phyloP scores from a whole-genome alignment of 2,329 filamentous ascomycete species.

The Sarocladiaceae sp. region DNA sequence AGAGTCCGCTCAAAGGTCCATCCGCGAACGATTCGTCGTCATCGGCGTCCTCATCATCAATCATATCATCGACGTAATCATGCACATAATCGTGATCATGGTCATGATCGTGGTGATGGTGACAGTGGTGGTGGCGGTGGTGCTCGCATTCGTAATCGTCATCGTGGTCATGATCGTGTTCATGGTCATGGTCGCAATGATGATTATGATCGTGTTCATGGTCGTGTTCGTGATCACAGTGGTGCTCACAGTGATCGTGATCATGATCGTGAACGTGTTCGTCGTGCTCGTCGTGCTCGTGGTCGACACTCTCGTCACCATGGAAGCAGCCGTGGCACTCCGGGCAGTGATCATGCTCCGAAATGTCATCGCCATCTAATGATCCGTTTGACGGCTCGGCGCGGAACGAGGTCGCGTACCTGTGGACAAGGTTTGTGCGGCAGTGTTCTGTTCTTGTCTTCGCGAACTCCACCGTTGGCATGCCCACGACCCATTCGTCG shows the following conservation, averaged over 20 bases:
- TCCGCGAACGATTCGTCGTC: conserved; percentile 77
- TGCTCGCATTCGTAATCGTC: conserved; percentile 12
- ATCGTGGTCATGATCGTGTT: conserved; percentile 18
- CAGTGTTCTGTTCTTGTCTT: conserved; percentile 51
- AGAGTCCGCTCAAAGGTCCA: conserved; percentile 71
- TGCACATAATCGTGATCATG: conserved; percentile 31
- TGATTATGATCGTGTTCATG: conserved; percentile 26
- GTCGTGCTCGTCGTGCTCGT: conserved; percentile 20
- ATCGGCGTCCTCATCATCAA: conserved; percentile 61
- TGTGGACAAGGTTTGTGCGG: conserved; percentile 52
- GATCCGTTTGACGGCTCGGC: conserved; percentile 32
- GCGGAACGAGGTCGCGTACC: conserved; percentile 42
- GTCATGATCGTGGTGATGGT: conserved; percentile 27
- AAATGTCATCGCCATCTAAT: conserved; percentile 30
- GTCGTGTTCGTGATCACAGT: conserved; percentile 9
- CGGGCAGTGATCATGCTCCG: conserved; percentile 30
- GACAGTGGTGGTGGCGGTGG: conserved; percentile 19
- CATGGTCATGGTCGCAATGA: conserved; percentile 17
- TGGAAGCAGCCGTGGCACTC: conserved; percentile 24
- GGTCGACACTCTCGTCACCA: conserved; percentile 28
- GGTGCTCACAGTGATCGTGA: conserved; percentile 38
- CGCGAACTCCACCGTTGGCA: conserved; percentile 56
- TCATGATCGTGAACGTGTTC: conserved; percentile 23
- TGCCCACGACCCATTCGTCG: conserved; percentile 50
- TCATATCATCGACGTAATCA: conserved; percentile 47